Evolutionary conservation across 2,329 filamentous ascomycete species (phyloP), one percentile per base, ranked within the genome.

Genomic region (Epicoccum sorghinum): DNA sequence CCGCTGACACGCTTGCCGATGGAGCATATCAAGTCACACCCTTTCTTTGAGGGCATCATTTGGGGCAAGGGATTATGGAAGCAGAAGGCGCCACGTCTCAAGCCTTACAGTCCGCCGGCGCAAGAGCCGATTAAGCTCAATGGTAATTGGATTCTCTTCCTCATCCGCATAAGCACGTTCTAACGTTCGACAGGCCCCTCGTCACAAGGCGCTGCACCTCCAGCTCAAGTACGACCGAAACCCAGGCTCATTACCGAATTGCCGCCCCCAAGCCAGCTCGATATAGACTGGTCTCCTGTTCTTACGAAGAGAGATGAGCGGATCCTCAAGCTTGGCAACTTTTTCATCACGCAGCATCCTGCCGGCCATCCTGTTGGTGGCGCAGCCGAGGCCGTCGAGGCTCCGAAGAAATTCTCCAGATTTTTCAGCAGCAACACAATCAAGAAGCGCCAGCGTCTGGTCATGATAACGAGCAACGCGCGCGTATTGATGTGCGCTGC

Each of bases 241-340:
- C 71, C 72, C 29, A 62, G 92, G 57, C 87, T 97, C 56, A 96
- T 99, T 57, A 98, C 95, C 1, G 95, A 99, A 74, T 82, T 99
- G 8, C 92, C 95, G 13, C 93, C 95, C n/a, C 95, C 95, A 0
- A 96, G 90, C 45, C 95, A 98, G 73, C 80, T 99, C 24, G 95
- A 99, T 70, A 96, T 99, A 52, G 95, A 99, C 76, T 99, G 95
- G 95, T 97, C 93, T 0, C 95, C 95, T 0, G 93, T 99, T 4
- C 80, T 99, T 50, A 97, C 90, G 8, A 87, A 88, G 67, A 88
- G 86, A 55, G 97, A 98, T 69, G 95, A 99, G 75, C 86, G 95
- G 32, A 99, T 99, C 63, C 76, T 99, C 59, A 97, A 96, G 74
- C 81, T 99, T 22, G 95, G 95, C 2, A 96, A 99, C 67, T 79